These are phyloP conservation scores for Wilcoxina mikolae DNA, from an alignment of 495 filamentous ascomycete species.

Conservation along the genomic window DNA sequence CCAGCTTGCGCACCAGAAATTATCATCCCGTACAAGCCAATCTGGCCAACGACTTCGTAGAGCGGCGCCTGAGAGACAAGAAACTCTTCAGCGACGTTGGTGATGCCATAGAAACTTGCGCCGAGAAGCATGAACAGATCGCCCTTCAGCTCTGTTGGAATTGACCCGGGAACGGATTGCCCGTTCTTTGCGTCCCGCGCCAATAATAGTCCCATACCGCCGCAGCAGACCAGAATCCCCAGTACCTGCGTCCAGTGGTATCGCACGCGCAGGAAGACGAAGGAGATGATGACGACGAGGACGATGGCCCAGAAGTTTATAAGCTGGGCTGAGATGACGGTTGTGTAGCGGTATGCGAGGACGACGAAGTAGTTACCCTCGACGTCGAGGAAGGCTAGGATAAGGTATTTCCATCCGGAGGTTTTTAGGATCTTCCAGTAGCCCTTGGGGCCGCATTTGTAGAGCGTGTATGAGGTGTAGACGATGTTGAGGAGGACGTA, in stretches of 20 bases:
- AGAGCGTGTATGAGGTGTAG: conserved; percentile 70
- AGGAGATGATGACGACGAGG: conserved; percentile 74
- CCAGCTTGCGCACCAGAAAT: conserved; percentile 84
- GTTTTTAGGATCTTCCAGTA: conserved; percentile 47
- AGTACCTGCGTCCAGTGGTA: conserved; percentile 71
- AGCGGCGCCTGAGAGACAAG: conserved; percentile 72
- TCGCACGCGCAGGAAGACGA: conserved; percentile 65
- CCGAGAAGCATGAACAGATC: conserved; percentile 83
- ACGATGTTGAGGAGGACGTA: conserved; percentile 72
- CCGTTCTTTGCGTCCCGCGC: conserved; percentile 74
- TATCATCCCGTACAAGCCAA: conserved; percentile 73
- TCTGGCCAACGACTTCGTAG: conserved; percentile 85
- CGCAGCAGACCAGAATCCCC: conserved; percentile 82
- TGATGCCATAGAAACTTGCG: conserved; percentile 80
- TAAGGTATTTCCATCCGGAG: conserved; percentile 87
- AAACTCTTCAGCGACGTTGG: conserved; percentile 85
- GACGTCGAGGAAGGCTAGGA: conserved; percentile 83
- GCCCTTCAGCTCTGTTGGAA: conserved; percentile 68
- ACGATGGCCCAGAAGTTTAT: conserved; percentile 99
- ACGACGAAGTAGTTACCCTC: conserved; percentile 97
- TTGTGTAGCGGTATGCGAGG: conserved; percentile 84
- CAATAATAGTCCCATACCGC: conserved; percentile 79
- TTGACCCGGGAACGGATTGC: conserved; percentile 42
- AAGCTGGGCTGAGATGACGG: conserved; percentile 76
- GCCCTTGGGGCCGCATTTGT: conserved; percentile 60